phyloP scores from a whole-genome alignment of 164 flowering plant species.

The Chloranthus sessilifolius region DNA sequence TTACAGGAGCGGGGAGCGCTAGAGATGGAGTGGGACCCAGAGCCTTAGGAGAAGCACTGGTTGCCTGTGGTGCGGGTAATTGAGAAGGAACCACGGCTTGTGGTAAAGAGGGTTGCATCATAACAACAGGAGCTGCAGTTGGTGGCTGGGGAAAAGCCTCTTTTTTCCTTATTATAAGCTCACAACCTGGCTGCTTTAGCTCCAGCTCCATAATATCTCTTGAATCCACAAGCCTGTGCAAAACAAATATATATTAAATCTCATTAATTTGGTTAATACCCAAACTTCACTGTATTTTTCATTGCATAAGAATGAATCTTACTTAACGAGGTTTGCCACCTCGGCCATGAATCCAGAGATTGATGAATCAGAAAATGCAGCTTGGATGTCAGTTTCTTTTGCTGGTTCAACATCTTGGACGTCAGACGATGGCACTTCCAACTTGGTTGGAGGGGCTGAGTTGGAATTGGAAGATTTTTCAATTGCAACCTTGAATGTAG shows the following conservation, averaged over 20 bases:
- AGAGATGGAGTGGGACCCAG: constrained; percentile 23
- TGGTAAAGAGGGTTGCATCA: constrained; percentile 24
- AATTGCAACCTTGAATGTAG: constrained; percentile 28
- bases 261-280: too few species aligned
- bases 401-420: constrained; percentile 17
- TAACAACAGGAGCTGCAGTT: constrained; percentile 23
- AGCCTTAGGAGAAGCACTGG: constrained; percentile 23
- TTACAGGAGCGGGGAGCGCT: constrained; percentile 34
- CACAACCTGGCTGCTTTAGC: constrained; percentile 60
- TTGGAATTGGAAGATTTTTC: constrained; percentile 37
- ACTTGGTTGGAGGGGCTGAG: constrained; percentile 13
- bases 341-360: constrained; percentile 52
- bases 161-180: constrained; percentile 54
- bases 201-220: constrained; percentile 62
- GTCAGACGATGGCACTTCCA: constrained; percentile 16
- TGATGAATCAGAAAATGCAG: constrained; percentile 24
- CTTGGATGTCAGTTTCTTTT: constrained; percentile 6
- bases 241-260: constrained; percentile 3
- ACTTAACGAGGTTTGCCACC: constrained; percentile 67
- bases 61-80: constrained; percentile 22
- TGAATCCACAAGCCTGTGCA: constrained; percentile 70
- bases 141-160: constrained; percentile 51
- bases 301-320: constrained; percentile 12
- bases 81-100: constrained; percentile 30
- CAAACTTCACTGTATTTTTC: too few species aligned